A percentile compares a stretch with the other conserved stretches of the same genome.
phyloP scores from a whole-genome alignment of 2,329 filamentous ascomycete genomes.

The Coccinonectria pachysandricola region DNA sequence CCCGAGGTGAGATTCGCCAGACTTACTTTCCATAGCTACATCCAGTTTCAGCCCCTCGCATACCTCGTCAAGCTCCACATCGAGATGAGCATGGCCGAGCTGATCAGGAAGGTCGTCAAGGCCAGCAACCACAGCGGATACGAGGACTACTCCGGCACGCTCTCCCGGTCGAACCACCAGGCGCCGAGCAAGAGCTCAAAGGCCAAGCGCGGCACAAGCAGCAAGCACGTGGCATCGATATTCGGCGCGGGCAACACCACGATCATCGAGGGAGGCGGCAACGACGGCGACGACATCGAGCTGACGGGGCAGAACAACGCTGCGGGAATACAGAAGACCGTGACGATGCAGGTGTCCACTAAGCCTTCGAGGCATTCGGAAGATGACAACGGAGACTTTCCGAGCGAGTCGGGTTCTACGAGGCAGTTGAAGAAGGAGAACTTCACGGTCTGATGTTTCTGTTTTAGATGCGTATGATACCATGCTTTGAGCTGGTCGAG shows the following conservation, averaged over 20 bases:
- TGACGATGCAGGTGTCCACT: conserved; percentile 13
- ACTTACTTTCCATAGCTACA: conserved; percentile 20
- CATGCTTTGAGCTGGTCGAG: too few relatives aligned
- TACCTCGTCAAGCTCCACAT: conserved; percentile 44
- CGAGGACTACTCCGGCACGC: conserved; percentile 13
- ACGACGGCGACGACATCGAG: conserved; percentile 13
- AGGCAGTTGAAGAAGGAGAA: conserved; percentile 12
- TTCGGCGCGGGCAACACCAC: conserved; percentile 15
- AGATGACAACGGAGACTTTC: conserved; percentile 11
- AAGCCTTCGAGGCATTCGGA: conserved; percentile 11
- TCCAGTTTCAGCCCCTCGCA: conserved; percentile 41
- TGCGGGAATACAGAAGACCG: conserved; percentile 19
- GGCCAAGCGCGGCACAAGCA: conserved; percentile 1
- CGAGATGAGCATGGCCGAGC: conserved; percentile 42
- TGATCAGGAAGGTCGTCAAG: conserved; percentile 31
- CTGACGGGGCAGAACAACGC: conserved; percentile 3
- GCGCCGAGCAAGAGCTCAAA: conserved; percentile 9
- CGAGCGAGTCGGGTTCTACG: conserved; percentile 14
- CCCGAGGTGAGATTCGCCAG: too few relatives aligned
- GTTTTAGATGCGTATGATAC: too few relatives aligned
- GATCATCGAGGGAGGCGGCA: conserved; percentile 12
- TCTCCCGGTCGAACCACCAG: conserved; percentile 10
- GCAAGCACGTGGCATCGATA: conserved; percentile 10
- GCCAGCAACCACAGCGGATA: conserved; percentile 14
- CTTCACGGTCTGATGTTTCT: too few relatives aligned